A percentile compares a stretch with the other conserved stretches of the same genome.
Evolutionary conservation across 1,139 yeast species (phyloP).

Genomic region (Debaryomycetaceae sp.): DNA sequence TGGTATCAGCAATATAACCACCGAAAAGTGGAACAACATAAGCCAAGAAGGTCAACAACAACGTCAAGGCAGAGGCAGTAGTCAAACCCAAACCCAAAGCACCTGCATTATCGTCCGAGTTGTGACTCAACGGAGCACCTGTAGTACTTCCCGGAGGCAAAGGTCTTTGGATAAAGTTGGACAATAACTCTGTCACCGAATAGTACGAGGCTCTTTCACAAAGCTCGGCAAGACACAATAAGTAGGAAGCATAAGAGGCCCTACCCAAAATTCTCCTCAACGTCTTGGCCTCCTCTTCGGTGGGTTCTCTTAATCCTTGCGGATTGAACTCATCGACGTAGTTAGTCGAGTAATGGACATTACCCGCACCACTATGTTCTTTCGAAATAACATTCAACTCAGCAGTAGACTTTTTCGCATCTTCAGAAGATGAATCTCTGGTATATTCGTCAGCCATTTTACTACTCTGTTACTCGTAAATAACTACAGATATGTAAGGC

Average conservation of each 20-base stretch:
- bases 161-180: conserved; percentile 46
- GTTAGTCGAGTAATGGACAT: conserved; percentile 16
- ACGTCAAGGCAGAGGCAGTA: conserved; percentile 38
- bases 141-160: conserved; percentile 50
- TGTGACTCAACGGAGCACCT: conserved; percentile 36
- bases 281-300: conserved; percentile 39
- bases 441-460: no score
- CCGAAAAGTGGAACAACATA: conserved; percentile 43
- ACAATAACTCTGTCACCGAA: conserved; percentile 38
- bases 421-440: neutral
- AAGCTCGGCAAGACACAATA: conserved; percentile 42
- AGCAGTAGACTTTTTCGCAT: neutral
- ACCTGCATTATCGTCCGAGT: conserved; percentile 34
- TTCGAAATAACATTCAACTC: neutral
- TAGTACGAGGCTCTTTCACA: conserved; percentile 49
- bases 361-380: neutral
- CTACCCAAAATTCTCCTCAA: conserved; percentile 39
- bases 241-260: conserved; percentile 24
- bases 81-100: conserved; percentile 40
- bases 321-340: conserved; percentile 32
- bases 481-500: no score
- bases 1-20: conserved; percentile 43
- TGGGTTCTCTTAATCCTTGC: conserved; percentile 33
- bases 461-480: no score
- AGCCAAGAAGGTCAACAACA: conserved; percentile 39